Evolutionary conservation across 805 yeast genomes (phyloP).

Genomic region (Sungouiella blattae): DNA sequence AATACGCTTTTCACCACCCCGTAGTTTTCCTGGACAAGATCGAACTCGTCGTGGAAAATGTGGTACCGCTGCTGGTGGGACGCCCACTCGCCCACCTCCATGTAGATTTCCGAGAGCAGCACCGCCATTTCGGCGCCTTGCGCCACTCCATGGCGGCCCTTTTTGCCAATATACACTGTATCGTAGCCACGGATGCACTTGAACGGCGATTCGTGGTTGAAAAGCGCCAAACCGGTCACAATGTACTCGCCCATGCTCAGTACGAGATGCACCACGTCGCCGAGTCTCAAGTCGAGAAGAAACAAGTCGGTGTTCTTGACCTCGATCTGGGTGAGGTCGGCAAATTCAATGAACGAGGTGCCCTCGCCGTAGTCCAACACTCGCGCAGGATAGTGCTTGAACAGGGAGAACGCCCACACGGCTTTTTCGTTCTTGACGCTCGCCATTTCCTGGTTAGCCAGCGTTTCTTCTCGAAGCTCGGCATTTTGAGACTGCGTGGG

Average conservation of each 20-base stretch:
- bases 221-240: conserved; percentile 44
- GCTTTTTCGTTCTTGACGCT: conserved; percentile 21
- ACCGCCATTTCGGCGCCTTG: conserved; percentile 20
- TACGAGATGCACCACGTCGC: conserved; percentile 46
- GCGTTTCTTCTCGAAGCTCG: conserved; percentile 10
- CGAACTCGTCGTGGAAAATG: conserved; percentile 17
- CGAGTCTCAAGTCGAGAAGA: conserved; percentile 53
- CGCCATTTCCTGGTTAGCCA: conserved; percentile 4
- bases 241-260: conserved; percentile 27
- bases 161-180: conserved; percentile 35
- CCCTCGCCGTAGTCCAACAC: conserved; percentile 22
- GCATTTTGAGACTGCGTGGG: conserved; percentile 1
- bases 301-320: conserved; percentile 37
- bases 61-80: conserved; percentile 32
- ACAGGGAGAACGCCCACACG: conserved; percentile 54
- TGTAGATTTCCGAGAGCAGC: conserved; percentile 28
- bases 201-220: conserved; percentile 23
- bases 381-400: conserved; percentile 50
- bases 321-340: conserved; percentile 21
- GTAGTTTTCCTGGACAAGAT: conserved; percentile 17
- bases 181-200: conserved; percentile 63
- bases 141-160: conserved; percentile 8
- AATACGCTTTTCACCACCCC: conserved; percentile 4
- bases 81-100: conserved; percentile 40
- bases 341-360: conserved; percentile 33